phyloP scores from a whole-genome alignment of 257 asterid genomes.

The Solanum dulcamara region DNA sequence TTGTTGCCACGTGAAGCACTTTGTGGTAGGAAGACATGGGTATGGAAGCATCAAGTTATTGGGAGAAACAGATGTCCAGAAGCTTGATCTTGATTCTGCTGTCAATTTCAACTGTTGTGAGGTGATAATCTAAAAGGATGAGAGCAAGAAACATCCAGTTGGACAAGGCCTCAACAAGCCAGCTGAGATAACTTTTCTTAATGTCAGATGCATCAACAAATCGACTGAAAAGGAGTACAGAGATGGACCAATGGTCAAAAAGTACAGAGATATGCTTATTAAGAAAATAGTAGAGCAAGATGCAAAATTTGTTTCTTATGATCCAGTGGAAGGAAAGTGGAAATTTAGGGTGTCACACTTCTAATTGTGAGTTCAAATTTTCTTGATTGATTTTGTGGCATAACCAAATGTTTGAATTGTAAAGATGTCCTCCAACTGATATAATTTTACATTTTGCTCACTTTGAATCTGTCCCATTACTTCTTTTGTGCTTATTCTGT shows the following conservation, averaged over 20 bases:
- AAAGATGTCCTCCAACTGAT: too few relatives aligned
- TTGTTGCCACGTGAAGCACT: conserved; percentile 58
- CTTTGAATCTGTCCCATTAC: too few relatives aligned
- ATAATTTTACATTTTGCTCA: too few relatives aligned
- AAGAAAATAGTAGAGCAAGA: conserved; percentile 61
- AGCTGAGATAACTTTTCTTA: conserved; percentile 56
- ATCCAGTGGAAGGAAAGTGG: too few relatives aligned
- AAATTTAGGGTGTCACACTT: too few relatives aligned
- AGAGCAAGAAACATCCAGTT: not conserved
- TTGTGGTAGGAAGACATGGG: conserved; percentile 65
- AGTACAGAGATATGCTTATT: conserved; percentile 51
- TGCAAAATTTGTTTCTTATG: too few relatives aligned
- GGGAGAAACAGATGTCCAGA: conserved; percentile 68
- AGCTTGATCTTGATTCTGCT: conserved; percentile 66
- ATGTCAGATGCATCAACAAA: conserved; percentile 55
- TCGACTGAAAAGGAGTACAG: conserved; percentile 42
- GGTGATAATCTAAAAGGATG: conserved; percentile 45
- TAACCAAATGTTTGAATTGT: too few relatives aligned
- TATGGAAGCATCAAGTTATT: conserved; percentile 77
- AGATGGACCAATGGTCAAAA: conserved; percentile 56
- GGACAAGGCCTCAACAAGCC: not conserved
- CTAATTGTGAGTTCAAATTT: too few relatives aligned
- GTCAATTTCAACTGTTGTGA: conserved; percentile 57
- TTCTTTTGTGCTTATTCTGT: too few relatives aligned
- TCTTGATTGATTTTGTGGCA: too few relatives aligned